phyloP scores from a whole-genome alignment of 208 protist species.

The Leptomonas pyrrhocoris region DNA sequence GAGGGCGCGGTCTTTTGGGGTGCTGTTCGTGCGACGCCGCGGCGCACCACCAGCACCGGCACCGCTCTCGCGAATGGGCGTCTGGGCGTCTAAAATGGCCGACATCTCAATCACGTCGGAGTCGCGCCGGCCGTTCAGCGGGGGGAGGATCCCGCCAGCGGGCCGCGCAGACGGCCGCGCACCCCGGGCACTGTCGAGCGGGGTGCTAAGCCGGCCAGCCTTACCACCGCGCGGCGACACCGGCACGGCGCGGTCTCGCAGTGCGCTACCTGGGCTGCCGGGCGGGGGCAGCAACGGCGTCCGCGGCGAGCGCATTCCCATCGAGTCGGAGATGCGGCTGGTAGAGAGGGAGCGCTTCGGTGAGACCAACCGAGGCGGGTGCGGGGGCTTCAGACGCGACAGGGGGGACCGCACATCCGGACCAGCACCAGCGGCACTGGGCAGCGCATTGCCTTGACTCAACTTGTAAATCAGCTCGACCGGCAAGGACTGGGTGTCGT shows the following conservation, averaged over 20 bases:
- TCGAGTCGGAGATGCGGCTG: conserved; percentile 20
- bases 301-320: conserved; percentile 8
- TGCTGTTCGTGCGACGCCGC: conserved; percentile 22
- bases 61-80: conserved; percentile 24
- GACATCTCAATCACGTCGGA: conserved; percentile 52
- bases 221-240: conserved; percentile 10
- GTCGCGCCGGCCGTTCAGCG: conserved; percentile 25
- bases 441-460: conserved; percentile 17
- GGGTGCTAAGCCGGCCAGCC: background rate
- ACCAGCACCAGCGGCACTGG: conserved; percentile 5
- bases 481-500: conserved; percentile 76
- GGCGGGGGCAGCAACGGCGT: background rate
- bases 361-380: conserved; percentile 10
- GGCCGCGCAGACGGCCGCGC: conserved; percentile 26
- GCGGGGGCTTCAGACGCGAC: conserved; percentile 13
- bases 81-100: conserved; percentile 26
- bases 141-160: conserved; percentile 39
- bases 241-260: conserved; percentile 7
- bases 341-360: conserved; percentile 20
- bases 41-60: background rate
- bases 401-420: background rate
- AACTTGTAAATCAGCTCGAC: conserved; percentile 60
- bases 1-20: conserved; percentile 11
- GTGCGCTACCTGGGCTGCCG: conserved; percentile 11
- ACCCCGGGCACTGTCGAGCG: background rate